Percentiles rank a stretch among this genome's conserved stretches.
phyloP scores from a whole-genome alignment of 2,329 filamentous ascomycete genomes.

The Shiraia sp. region DNA sequence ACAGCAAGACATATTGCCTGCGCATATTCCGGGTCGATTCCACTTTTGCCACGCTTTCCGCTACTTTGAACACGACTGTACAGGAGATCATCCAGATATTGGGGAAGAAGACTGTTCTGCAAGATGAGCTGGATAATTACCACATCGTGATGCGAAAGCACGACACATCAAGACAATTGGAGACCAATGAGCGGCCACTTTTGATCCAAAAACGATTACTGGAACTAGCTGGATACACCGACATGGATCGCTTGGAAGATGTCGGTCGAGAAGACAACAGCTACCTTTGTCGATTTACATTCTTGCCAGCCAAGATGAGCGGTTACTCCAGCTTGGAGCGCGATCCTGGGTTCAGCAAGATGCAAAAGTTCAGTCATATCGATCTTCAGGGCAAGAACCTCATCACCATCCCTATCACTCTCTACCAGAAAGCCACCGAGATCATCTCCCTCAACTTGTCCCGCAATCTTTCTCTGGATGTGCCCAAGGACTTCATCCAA shows the following conservation, averaged over 20 bases:
- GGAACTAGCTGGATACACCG: constrained; percentile 88
- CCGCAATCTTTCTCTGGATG: constrained; percentile 85
- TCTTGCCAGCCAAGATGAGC: constrained; percentile 85
- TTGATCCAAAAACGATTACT: constrained; percentile 89
- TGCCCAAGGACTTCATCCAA: constrained; percentile 95
- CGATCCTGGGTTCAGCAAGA: constrained; percentile 79
- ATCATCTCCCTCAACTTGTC: constrained; percentile 96
- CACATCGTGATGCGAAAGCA: constrained; percentile 95
- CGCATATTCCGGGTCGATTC: constrained; percentile 92
- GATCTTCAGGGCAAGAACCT: constrained; percentile 89
- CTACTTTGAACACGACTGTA: constrained; percentile 81
- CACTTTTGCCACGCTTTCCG: constrained; percentile 90
- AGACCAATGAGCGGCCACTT: constrained; percentile 77
- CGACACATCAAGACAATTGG: constrained; percentile 80
- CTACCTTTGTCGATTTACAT: constrained; percentile 94
- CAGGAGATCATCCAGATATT: constrained; percentile 86
- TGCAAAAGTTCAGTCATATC: constrained; percentile 91
- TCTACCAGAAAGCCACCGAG: constrained; percentile 88
- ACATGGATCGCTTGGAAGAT: constrained; percentile 85
- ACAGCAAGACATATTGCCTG: constrained; percentile 81
- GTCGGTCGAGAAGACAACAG: constrained; percentile 96
- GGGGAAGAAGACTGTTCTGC: constrained; percentile 90
- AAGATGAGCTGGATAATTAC: constrained; percentile 89
- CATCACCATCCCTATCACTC: constrained; percentile 89
- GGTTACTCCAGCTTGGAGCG: constrained; percentile 72